Base-by-base conservation (phyloP, 345 rosid species). In the Hypericum perforatum region DNA sequence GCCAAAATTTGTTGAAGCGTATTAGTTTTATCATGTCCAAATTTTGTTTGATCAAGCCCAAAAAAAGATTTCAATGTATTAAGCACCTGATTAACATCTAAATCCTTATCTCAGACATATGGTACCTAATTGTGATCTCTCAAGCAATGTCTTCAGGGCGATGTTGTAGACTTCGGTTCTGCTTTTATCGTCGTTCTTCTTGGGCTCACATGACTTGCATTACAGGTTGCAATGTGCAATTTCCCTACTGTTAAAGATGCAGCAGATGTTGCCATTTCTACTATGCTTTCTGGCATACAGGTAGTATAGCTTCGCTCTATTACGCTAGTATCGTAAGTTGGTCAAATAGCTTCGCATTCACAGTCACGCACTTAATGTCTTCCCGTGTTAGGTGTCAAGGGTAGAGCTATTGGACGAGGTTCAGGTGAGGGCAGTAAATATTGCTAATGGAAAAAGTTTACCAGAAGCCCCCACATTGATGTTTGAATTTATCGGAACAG, bases 171-270 rank as follows among this genome's bases (percentile, higher is more conserved):
- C 32, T 22, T 22, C 32, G 32, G 32, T 22, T 22, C 32, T 22
- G 32, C 32, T 1, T 22, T 22, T n/a, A n/a, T 1, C 32, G 32
- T 22, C 32, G 1, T 22, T 4, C 32, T 22, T 22, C 32, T 22
- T 22, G 32, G 32, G 32, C 32, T 22, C 32, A 22, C 32, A 1
- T 1, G 32, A 22, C 32, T 22, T 22, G 67, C 56, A 49, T 59
- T 77, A 42, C 80, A 91, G 98, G 96, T 86, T 58, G 96, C 98
- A 64, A 74, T 81, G 84, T 91, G 95, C 63, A 91, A 84, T 74
- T 91, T 86, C 59, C 92, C 95, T 36, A 72, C 96, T 16, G 65
- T 91, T 42, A 86, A 91, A 72, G 98, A 84, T 78, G 98, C 96
- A 41, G 96, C 98, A 61, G 92, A 91, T 62, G 98, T 91, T 69